Base-by-base conservation (phyloP, 139 green algal species). In the Pedinophyceae sp. region DNA sequence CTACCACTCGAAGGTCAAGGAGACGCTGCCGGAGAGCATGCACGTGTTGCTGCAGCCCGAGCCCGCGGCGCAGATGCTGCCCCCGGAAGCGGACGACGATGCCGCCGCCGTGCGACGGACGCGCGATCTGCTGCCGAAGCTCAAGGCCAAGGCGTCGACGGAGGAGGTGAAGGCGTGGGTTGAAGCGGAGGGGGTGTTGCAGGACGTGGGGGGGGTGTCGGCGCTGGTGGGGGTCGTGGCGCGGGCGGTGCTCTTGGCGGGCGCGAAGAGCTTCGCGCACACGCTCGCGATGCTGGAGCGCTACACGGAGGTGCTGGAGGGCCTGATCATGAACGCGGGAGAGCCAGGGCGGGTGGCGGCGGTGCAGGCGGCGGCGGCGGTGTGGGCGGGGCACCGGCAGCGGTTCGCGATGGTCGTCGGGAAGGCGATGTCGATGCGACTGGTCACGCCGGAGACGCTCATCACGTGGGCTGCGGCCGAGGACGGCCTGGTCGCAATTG, bases 181-280 rank as follows among this genome's bases (percentile, higher is more conserved):
- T 58, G 45, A 65, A 5, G 58, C 4, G 29, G 20, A 23, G 10
- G 50, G 18, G 45, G 10, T 28, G 45, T 3, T 34, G 27, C 0
- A 51, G 39, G 38, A 43, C 24, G 2, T 40, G 49, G 39, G 50
- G 38, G n/a, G 29, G 38, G 7, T 30, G 50, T 48, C 47, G 27
- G 47, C 54, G 47, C 39, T 63, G 24, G 29, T 50, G 23, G 24
- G 4, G 2, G 20, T 81, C 39, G 50, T 85, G 20, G 58, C 65
- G 48, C 74, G 73, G 6, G 72, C 67, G 27, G 48, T 94, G 52
- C 57, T 93, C 29, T 55, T 75, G 3, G 66, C 79, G 7, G 83
- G 85, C 3, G 62, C 71, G 58, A 94, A 94, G 71, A 77, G 58
- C 16, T 84, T 87, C 65, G 85, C 71, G 22, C 85, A 94, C 68